Base-by-base conservation (phyloP, 202 grass and related monocot species). In the Setaria italica region DNA sequence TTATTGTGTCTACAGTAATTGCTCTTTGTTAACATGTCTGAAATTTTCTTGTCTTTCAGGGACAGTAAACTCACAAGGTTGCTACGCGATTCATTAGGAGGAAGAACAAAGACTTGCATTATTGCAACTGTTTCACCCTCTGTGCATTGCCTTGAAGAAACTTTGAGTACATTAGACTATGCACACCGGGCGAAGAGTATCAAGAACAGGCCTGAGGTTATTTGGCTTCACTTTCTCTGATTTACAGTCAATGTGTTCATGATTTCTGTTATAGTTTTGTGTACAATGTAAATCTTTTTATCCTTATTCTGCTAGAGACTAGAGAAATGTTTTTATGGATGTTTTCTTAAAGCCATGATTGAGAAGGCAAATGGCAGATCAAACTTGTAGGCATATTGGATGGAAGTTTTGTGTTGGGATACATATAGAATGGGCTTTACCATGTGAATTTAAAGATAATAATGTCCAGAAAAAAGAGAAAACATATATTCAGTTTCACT, bases 21-120 rank as follows among this genome's bases (percentile, higher is more conserved):
- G 7, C 11, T 48, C 15, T 81, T 72, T 77, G 30, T 42, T 73
- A 78, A 58, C 20, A 66, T 85, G 49, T 62, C 11, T 59, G 21
- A 45, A 74, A 54, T 49, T 54, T 11, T 63, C 13, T 88, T 21
- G 42, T 72, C 72, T 85, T 88, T 80, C 97, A 99, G 97, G 80
- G 97, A 99, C 16, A 99, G 97, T 70, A 99, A 99, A 50, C 87
- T 99, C 50, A 99, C 97, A 72, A 91, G 97, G 42, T 70, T 99
- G 75, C 89, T 99, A 41, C 92, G 97, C 53, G 97, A 99, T 84
- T 99, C 97, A 11, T 67, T 99, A 42, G 97, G 97, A 83, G 97
- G 97, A 20, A 99, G 97, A 84, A 99, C 97, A 17, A 99, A 99
- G 67, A 99, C 97, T 76, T 99, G 97, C 69, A 99, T 99, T 80